A percentile compares a stretch with the other conserved stretches of the same genome.
Conservation (phyloP, 805 yeast genomes). For the Helenozyma rhizophorensis region DNA sequence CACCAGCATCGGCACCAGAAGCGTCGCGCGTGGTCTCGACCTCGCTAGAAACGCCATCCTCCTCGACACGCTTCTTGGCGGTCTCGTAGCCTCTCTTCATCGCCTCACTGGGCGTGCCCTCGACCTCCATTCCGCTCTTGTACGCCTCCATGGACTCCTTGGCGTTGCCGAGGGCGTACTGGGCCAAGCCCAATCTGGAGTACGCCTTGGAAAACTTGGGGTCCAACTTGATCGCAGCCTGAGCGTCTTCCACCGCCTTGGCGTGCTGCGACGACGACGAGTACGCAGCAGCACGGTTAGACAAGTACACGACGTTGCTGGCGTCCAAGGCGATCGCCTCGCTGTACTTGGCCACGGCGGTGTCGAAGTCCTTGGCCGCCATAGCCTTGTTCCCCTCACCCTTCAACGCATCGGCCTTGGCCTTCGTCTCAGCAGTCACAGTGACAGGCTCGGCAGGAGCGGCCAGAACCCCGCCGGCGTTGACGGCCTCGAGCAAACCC, state of each 20-base stretch:
- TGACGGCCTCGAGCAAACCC: slow-evolving; percentile 43
- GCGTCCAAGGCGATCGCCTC: slow-evolving; percentile 71
- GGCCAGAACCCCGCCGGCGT: slow-evolving; percentile 15
- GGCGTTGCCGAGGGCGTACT: slow-evolving; percentile 90
- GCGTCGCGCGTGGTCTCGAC: slow-evolving; percentile 30
- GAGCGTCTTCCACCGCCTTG: slow-evolving; percentile 79
- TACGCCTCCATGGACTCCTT: slow-evolving; percentile 89
- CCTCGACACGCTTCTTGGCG: slow-evolving; percentile 83
- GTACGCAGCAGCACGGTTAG: slow-evolving; percentile 96
- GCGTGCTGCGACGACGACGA: slow-evolving; percentile 73
- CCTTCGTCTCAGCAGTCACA: slow-evolving; percentile 40
- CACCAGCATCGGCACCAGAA: slow-evolving; percentile 25
- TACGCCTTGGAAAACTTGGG: slow-evolving; percentile 87
- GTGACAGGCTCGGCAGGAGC: slow-evolving; percentile 25
- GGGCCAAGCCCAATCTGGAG: slow-evolving; percentile 91
- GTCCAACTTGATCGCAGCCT: slow-evolving; percentile 71
- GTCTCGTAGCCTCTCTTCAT: slow-evolving; percentile 93
- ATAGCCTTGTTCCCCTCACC: slow-evolving; percentile 85
- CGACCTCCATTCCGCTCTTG: slow-evolving; percentile 78
- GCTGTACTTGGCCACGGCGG: slow-evolving; percentile 74
- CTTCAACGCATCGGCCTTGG: slow-evolving; percentile 80
- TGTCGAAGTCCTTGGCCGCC: slow-evolving; percentile 66
- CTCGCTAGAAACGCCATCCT: slow-evolving; percentile 50
- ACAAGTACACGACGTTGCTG: slow-evolving; percentile 74
- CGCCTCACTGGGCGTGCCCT: slow-evolving; percentile 85